These are phyloP conservation scores for Candida ulmi DNA, from an alignment of 805 yeast genomes.

Conservation along the genomic window DNA sequence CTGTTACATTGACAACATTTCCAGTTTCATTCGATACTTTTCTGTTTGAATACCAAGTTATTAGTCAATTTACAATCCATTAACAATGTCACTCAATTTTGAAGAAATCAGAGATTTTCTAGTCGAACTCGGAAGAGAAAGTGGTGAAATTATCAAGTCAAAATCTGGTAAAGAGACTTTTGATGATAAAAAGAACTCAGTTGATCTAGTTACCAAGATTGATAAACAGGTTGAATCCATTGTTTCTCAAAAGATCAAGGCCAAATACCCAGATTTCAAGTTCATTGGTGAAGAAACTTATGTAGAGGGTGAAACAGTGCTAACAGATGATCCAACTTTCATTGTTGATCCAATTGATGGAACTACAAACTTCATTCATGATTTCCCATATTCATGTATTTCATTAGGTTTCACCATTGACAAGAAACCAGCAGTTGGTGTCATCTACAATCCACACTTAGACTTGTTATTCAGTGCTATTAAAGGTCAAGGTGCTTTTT, in stretches of 20 bases:
- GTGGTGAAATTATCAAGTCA: constrained; percentile 44
- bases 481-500: constrained; percentile 48
- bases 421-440: constrained; percentile 52
- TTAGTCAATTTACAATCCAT: too few relatives aligned
- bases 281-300: constrained; percentile 62
- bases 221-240: constrained; percentile 49
- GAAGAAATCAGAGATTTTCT: constrained; percentile 30
- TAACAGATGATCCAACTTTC: constrained; percentile 52
- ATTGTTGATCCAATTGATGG: constrained; percentile 65
- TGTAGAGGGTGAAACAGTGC: constrained; percentile 39
- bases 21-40: too few relatives aligned
- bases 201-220: constrained; percentile 56
- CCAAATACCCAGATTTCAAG: constrained; percentile 39
- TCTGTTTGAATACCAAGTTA: too few relatives aligned
- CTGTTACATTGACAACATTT: too few relatives aligned
- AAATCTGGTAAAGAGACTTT: constrained; percentile 44
- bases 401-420: constrained; percentile 51
- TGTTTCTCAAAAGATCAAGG: constrained; percentile 31
- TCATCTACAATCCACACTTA: constrained; percentile 56
- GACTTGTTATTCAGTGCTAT: constrained; percentile 49
- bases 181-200: constrained; percentile 55
- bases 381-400: constrained; percentile 56
- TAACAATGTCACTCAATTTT: constrained; percentile 10
- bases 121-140: constrained; percentile 34
- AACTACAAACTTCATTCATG: constrained; percentile 59